Evolutionary conservation across 306 rosid genomes (phyloP), one percentile per base, ranked within the genome.

Genomic region (Gastrolobium bilobum): DNA sequence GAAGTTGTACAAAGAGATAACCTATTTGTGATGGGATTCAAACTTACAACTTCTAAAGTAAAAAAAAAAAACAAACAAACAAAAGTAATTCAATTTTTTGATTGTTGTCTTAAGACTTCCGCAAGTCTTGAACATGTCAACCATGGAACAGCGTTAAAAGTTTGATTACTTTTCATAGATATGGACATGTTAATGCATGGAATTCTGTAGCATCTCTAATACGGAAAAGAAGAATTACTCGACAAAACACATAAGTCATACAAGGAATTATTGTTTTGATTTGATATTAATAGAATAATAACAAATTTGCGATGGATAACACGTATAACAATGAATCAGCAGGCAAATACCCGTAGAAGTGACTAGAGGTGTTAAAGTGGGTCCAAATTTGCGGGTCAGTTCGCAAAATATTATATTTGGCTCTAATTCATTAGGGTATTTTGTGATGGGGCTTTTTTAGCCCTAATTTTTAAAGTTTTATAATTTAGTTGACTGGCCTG

Each of bases 21-120:
- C 38, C 6, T 57, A 73, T 2, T 13, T n/a, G 78, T 42, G 57
- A 71, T n/a, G n/a, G 78, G 68, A 72, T 39, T 26, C 14, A 3
- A 10, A 31, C 30, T 3, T 6, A 5, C 2, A 11, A 38, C 26
- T 53, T 38, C n/a, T 51, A 31, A 33, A 47, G 10, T 46, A 47
- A 2, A 34, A 69, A 8, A 40, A 7, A 50, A 20, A 20, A 20
- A 20, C 26, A 20, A 20, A n/a, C n/a, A 47, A 2, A 34, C 50
- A 8, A 40, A 7, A 50, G n/a, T 4, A n/a, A 29, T 35, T 68
- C 31, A 48, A 69, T 33, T 13, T 33, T 51, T 52, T 37, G 7
- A 51, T 62, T 52, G 20, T 52, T 5, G 9, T 52, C 15, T 35
- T 7, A 71, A 4, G n/a, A 42, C 10, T 5, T 42, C 34, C 75